Evolutionary conservation across 352 stramenopile genomes (phyloP).

Genomic region (Thalassiosira oceanica): DNA sequence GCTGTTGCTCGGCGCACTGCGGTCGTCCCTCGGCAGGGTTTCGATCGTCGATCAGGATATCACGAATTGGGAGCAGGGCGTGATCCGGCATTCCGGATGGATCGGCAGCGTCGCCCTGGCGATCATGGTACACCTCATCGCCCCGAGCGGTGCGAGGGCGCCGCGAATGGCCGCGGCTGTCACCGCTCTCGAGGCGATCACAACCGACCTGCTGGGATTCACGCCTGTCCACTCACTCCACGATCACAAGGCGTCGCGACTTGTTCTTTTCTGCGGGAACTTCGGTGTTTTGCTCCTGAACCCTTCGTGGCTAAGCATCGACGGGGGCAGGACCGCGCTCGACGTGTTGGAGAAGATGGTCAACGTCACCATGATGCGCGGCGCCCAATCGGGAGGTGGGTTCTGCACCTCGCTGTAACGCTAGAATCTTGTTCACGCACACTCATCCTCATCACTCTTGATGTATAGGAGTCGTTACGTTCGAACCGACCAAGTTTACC

Average conservation of each 20-base stretch:
- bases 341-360: slow-evolving; percentile 51
- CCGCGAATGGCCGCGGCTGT: slow-evolving; percentile 30
- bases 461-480: slow-evolving; percentile 44
- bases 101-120: slow-evolving; percentile 54
- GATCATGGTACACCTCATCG: slow-evolving; percentile 5
- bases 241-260: too few species aligned
- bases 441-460: too few species aligned
- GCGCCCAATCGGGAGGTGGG: slow-evolving; percentile 1
- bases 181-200: slow-evolving; percentile 62
- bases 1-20: background rate
- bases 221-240: slow-evolving; percentile 1
- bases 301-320: slow-evolving; percentile 20
- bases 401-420: background rate
- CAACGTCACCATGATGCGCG: slow-evolving; percentile 49
- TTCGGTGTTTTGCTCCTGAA: slow-evolving; percentile 48
- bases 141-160: background rate
- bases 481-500: slow-evolving; percentile 15
- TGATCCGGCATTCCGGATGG: slow-evolving; percentile 62
- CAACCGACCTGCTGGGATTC: slow-evolving; percentile 64
- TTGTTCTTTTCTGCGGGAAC: slow-evolving; percentile 50
- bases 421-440: too few species aligned
- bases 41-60: slow-evolving; percentile 7
- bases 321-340: slow-evolving; percentile 17
- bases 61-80: background rate
- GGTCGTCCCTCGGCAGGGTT: slow-evolving; percentile 34